phyloP scores from a whole-genome alignment of 306 rosid genomes.

The Castanea crenata region DNA sequence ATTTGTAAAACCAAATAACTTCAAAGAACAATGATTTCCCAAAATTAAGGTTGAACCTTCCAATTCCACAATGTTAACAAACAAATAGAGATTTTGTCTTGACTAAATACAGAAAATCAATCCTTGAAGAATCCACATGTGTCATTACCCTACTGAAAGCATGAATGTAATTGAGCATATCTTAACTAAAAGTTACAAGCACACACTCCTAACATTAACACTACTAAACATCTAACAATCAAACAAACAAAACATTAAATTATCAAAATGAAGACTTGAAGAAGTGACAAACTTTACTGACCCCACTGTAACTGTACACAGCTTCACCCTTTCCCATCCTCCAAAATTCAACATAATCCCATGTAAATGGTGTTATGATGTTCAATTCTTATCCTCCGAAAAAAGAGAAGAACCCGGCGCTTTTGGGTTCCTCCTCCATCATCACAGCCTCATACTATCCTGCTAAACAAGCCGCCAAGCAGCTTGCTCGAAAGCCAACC shows the following conservation, averaged over 20 bases:
- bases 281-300: conserved; percentile 22
- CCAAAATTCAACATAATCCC: neutral
- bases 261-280: neutral
- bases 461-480: conserved; percentile 99
- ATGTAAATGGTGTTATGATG: neutral
- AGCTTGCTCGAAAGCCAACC: conserved; percentile 94
- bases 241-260: conserved; percentile 22
- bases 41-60: neutral
- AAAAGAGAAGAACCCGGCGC: conserved; percentile 84
- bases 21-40: neutral
- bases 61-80: neutral
- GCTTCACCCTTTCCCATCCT: neutral
- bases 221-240: conserved; percentile 8
- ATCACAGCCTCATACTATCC: conserved; percentile 90
- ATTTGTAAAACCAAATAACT: neutral
- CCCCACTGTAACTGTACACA: conserved; percentile 55
- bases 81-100: neutral
- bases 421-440: conserved; percentile 91
- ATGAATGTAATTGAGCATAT: neutral
- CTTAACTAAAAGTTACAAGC: neutral
- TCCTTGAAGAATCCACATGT: conserved; percentile 9
- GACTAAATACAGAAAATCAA: conserved; percentile 11
- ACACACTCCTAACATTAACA: conserved; percentile 3
- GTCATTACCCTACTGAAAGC: neutral
- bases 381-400: conserved; percentile 57